These are phyloP conservation scores for Limnanthes douglasii DNA, from an alignment of 345 rosid species.

Conservation along the genomic window DNA sequence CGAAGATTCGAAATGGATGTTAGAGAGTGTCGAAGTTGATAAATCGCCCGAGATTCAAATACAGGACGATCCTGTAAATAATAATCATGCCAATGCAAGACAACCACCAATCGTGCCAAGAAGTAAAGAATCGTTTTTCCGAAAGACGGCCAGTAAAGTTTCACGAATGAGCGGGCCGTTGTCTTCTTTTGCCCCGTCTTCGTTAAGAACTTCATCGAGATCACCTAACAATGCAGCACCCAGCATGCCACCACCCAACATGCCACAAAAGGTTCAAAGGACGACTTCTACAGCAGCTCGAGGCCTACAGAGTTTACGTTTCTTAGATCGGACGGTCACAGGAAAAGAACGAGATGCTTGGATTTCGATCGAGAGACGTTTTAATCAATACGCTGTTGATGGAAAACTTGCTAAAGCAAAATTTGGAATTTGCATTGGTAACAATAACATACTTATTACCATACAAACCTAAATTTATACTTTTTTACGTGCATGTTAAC, in stretches of 20 bases:
- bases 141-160: slow-evolving; percentile 7
- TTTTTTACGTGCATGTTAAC: not conserved
- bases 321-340: slow-evolving; percentile 57
- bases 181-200: slow-evolving; percentile 2
- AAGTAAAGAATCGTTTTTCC: slow-evolving; percentile 7
- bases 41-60: slow-evolving; percentile 24
- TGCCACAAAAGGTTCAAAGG: slow-evolving; percentile 25
- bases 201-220: too few relatives aligned
- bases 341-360: slow-evolving; percentile 78
- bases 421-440: slow-evolving; percentile 77
- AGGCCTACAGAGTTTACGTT: slow-evolving; percentile 70
- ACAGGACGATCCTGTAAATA: slow-evolving; percentile 3
- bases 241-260: slow-evolving; percentile 6
- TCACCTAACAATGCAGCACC: too few relatives aligned
- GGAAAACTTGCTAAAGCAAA: slow-evolving; percentile 47
- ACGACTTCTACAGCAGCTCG: slow-evolving; percentile 48
- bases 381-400: slow-evolving; percentile 41
- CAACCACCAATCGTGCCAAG: too few relatives aligned
- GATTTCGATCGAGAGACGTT: slow-evolving; percentile 67
- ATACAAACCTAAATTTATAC: not conserved
- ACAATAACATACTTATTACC: not conserved
- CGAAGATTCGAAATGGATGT: slow-evolving; percentile 39
- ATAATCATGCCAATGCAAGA: not conserved
- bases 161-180: slow-evolving; percentile 17
- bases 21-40: slow-evolving; percentile 45